Conservation (phyloP, 768 basidiomycete species). For the Leccinum incarnatum region DNA sequence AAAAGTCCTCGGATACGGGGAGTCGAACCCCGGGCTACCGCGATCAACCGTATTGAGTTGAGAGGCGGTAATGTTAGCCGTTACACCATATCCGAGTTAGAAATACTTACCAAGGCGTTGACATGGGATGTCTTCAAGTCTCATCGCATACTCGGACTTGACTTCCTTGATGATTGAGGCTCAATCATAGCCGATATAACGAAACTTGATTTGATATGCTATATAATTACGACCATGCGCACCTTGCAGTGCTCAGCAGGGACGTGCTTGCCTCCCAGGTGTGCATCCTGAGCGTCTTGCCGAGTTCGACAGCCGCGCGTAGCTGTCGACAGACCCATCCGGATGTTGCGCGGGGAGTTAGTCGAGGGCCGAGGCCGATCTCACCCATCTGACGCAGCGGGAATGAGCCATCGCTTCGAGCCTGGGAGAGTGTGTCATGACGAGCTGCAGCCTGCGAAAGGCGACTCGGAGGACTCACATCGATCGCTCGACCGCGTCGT, state of each 20-base stretch:
- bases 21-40: conserved; percentile 40
- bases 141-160: too few species aligned
- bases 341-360: conserved; percentile 70
- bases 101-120: too few species aligned
- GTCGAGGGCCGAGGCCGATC: conserved; percentile 82
- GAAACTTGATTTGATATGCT: too few species aligned
- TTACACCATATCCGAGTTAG: conserved; percentile 56
- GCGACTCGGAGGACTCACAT: conserved; percentile 44
- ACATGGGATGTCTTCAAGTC: too few species aligned
- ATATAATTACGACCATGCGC: conserved; percentile 6
- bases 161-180: too few species aligned
- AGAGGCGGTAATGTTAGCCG: conserved; percentile 67
- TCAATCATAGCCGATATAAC: too few species aligned
- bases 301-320: conserved; percentile 58
- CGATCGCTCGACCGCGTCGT: conserved; percentile 61
- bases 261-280: conserved; percentile 76
- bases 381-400: conserved; percentile 84
- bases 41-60: conserved; percentile 32
- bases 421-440: conserved; percentile 31
- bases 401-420: conserved; percentile 76
- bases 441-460: not conserved
- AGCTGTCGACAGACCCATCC: conserved; percentile 61
- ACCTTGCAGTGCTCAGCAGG: conserved; percentile 65
- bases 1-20: conserved; percentile 29
- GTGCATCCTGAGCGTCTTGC: conserved; percentile 77